Percentiles rank a stretch among this genome's conserved stretches.
Conservation (phyloP, 2,329 filamentous ascomycete genomes). For the Trichoderma sp. region DNA sequence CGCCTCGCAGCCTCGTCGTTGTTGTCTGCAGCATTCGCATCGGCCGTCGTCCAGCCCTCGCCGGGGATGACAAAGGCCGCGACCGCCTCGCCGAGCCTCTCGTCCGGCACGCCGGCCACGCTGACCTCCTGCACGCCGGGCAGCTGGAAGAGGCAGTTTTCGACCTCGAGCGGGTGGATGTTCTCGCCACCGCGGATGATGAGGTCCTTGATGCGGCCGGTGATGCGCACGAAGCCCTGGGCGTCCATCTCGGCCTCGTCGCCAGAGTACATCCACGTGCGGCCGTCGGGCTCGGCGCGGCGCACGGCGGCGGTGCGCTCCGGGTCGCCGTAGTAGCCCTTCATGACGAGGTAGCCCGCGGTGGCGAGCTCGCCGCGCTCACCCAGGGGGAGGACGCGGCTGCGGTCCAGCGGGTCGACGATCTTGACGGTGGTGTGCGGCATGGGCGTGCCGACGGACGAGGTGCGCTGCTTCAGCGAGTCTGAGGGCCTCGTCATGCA, state of each 20-base stretch:
- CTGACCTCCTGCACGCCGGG: constrained; percentile 73
- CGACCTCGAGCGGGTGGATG: constrained; percentile 90
- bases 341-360: constrained; percentile 86
- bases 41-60: constrained; percentile 37
- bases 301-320: constrained; percentile 70
- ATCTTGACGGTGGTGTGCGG: constrained; percentile 80
- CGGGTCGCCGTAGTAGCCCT: constrained; percentile 83
- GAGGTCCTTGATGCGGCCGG: constrained; percentile 89
- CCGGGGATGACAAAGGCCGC: constrained; percentile 76
- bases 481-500: constrained; percentile 83
- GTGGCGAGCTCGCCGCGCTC: constrained; percentile 80
- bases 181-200: constrained; percentile 97
- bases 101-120: constrained; percentile 82
- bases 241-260: constrained; percentile 87
- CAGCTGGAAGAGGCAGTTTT: constrained; percentile 81
- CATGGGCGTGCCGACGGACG: constrained; percentile 77
- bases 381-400: constrained; percentile 62
- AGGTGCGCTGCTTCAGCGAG: constrained; percentile 71
- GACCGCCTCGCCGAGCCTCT: constrained; percentile 83
- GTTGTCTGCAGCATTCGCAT: constrained; percentile 30
- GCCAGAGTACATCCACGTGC: constrained; percentile 87
- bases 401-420: constrained; percentile 68
- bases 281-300: constrained; percentile 44
- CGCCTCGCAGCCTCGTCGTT: constrained; percentile 36
- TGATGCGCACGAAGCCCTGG: constrained; percentile 85